These are phyloP conservation scores for Vitrella brassicaformis DNA, from an alignment of 73 alveolate species.

Conservation along the genomic window DNA sequence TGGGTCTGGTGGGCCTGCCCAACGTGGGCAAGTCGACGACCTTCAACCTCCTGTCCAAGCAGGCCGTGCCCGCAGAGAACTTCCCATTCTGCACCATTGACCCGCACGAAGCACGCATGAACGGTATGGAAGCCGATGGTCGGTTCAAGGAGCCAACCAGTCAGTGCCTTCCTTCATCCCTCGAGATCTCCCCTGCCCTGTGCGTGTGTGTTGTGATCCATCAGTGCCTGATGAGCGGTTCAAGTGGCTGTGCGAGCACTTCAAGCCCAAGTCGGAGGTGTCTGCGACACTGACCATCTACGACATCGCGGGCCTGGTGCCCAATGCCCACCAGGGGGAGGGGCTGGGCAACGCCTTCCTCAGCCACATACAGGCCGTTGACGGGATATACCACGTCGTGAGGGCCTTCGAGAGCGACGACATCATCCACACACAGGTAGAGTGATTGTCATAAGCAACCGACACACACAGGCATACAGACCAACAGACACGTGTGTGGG, in stretches of 20 bases:
- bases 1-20: constrained; percentile 95
- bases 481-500: too few species aligned
- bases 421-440: constrained; percentile 86
- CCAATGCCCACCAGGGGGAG: constrained; percentile 87
- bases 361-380: constrained; percentile 80
- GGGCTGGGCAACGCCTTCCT: constrained; percentile 93
- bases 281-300: constrained; percentile 76
- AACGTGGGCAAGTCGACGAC: constrained; percentile 90
- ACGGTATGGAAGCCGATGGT: not conserved
- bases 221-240: constrained; percentile 81
- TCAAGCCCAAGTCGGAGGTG: constrained; percentile 76
- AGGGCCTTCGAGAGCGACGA: constrained; percentile 87
- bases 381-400: constrained; percentile 90
- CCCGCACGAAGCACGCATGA: constrained; percentile 74
- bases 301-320: constrained; percentile 89
- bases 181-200: not conserved
- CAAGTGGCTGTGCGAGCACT: constrained; percentile 60
- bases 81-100: constrained; percentile 91
- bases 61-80: constrained; percentile 86
- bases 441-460: too few species aligned
- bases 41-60: constrained; percentile 65
- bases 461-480: too few species aligned
- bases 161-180: not conserved
- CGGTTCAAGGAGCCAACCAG: not conserved
- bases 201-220: constrained; percentile 17